These are phyloP conservation scores for Cetraspora pellucida DNA, from an alignment of 192 early-diverging fungal species.

Conservation along the genomic window DNA sequence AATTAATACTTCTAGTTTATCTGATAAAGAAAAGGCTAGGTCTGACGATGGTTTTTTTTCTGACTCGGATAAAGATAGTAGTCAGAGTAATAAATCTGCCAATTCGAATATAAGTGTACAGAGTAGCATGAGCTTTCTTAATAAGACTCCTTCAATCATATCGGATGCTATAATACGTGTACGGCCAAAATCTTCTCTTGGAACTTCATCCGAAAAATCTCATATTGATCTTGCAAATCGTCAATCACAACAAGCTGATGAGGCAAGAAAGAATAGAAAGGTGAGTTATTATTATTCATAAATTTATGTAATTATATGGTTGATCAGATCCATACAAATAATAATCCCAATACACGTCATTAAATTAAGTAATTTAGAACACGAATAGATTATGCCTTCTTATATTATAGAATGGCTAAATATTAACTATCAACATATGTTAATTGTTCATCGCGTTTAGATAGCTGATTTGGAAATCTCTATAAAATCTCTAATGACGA, in stretches of 20 bases:
- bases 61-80: slow-evolving; percentile 35
- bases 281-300: slow-evolving; percentile 7
- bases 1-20: not conserved
- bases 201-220: slow-evolving; percentile 19
- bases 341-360: not conserved
- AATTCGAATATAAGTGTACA: slow-evolving; percentile 26
- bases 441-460: slow-evolving; percentile 26
- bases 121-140: slow-evolving; percentile 14
- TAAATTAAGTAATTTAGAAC: not conserved
- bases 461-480: slow-evolving; percentile 62
- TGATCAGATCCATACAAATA: not conserved
- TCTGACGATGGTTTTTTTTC: slow-evolving; percentile 34
- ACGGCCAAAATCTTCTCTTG: slow-evolving; percentile 26
- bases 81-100: slow-evolving; percentile 7
- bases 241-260: slow-evolving; percentile 17
- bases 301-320: not conserved
- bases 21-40: slow-evolving; percentile 22
- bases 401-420: not conserved
- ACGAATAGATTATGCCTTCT: not conserved
- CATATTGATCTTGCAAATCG: not conserved
- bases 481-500: slow-evolving; percentile 49
- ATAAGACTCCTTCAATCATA: slow-evolving; percentile 10
- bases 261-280: slow-evolving; percentile 33
- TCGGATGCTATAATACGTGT: slow-evolving; percentile 13
- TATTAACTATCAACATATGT: too few species aligned